Percentiles rank a stretch among this genome's conserved stretches.
Evolutionary conservation across 1,284 basidiomycete species (phyloP).

Genomic region (Apiotrichum akiyoshidainum): DNA sequence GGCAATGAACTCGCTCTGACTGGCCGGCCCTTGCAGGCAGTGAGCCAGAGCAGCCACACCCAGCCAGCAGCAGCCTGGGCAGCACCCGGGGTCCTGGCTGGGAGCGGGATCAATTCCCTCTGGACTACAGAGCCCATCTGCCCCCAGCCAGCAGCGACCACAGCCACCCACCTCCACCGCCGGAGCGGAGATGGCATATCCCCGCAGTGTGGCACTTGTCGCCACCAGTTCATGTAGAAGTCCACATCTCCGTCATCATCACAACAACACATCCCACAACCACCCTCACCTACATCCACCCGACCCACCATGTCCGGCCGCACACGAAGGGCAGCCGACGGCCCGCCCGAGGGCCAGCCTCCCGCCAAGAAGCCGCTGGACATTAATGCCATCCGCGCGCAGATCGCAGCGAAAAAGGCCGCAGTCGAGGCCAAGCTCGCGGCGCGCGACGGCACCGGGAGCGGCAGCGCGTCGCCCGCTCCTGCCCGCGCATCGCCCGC

Average conservation of each 20-base stretch:
- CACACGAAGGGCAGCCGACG: constrained; percentile 12
- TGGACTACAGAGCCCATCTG: background rate
- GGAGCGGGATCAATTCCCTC: background rate
- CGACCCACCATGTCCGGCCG: constrained; percentile 9
- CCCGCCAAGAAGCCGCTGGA: constrained; percentile 24
- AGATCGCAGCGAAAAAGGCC: constrained; percentile 78
- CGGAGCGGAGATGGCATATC: background rate
- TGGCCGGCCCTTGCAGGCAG: constrained; percentile 3
- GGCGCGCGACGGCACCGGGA: constrained; percentile 43
- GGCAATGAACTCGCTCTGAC: constrained; percentile 11
- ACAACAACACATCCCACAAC: background rate
- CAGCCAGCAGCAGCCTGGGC: too few relatives aligned
- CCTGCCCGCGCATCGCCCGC: constrained; percentile 9
- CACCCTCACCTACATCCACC: background rate
- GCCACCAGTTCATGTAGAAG: constrained; percentile 1
- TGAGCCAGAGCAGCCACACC: background rate
- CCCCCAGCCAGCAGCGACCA: background rate
- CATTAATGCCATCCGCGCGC: constrained; percentile 55
- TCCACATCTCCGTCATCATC: background rate
- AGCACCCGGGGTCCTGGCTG: too few relatives aligned
- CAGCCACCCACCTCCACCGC: background rate
- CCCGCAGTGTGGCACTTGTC: background rate
- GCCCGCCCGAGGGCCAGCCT: constrained; percentile 20
- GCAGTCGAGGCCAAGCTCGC: constrained; percentile 62
- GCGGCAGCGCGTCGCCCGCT: constrained; percentile 25